Base-by-base conservation (phyloP, 768 basidiomycete genomes). In the Naganishia vishniacii region DNA sequence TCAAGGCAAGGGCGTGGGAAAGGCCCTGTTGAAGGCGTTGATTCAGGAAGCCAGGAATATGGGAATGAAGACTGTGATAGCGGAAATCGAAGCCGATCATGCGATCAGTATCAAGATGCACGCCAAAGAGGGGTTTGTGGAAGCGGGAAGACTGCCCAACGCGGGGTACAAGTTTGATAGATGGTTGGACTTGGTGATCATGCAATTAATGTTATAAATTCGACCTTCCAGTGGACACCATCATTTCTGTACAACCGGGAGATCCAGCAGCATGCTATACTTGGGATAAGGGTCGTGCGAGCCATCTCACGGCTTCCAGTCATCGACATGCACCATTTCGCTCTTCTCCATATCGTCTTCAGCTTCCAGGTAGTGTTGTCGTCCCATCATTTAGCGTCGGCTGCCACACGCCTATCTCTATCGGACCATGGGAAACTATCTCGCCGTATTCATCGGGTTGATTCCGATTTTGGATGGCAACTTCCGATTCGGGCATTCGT, bases 61-160 rank as follows among this genome's bases (percentile, higher is more conserved):
- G 61, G 61, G 61, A 15, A 62, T 62, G 61, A 41, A 62, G 26
- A 48, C 47, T 15, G 49, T 62, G 61, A 40, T 62, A 34, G 61
- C 61, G 16, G 61, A 41, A 20, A 62, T 62, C 18, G 61, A 48
- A 12, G 61, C 61, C 13, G 61, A 48, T 28, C 37, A 47, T 32
- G 46, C 37, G 23, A 31, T 32, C 18, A 62, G 61, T 26, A 47
- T 62, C 18, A 48, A 28, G 25, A 37, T 62, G 46, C 61, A 62
- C 29, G 32, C 26, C 20, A 62, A 49, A 37, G 46, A 48, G 28
- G 61, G 61, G n/a, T 62, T 62, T 40, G 61, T 48, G 32, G 61
- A 48, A 16, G 61, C 48, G 6, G 61, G 46, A 7, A 62, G 61
- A 20, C 40, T 62, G 25, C 23, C 37, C 23, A 47, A 49, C 12